Evolutionary conservation across 345 rosid species (phyloP), one percentile per base, ranked within the genome.

Genomic region (Rhodamnia rubescens): DNA sequence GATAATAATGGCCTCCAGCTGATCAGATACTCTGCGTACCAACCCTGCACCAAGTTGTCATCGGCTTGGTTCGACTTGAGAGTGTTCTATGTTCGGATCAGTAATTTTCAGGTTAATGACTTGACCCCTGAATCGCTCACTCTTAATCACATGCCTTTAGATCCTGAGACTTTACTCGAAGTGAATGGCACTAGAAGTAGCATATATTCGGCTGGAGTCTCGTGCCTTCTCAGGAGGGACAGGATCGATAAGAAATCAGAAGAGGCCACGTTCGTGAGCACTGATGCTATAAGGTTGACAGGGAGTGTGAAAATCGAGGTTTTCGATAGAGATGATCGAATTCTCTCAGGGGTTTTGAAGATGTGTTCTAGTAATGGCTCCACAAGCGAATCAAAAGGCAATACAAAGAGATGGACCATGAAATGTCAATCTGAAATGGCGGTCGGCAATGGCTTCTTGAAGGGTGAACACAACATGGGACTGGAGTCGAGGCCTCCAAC

Each of bases 261-360:
- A 82, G 99, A 92, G 82, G 98, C 94, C 80, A 97, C 98, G 8
- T 97, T 96, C 82, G 94, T 97, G 8, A 93, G 98, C 90, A 97
- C 99, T 0, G 96, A 97, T 59, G 93, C 91, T 83, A 90, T 96
- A 85, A 92, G 98, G 87, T 90, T 93, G 53, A 92, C 94, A 2
- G 99, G 98, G 86, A 93, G 94, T 90, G 94, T 97, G 51, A 95
- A 93, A 90, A 95, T 95, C 74, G 98, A 95, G 91, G 95, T 97
- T 56, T 90, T 90, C 47, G 92, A 94, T 75, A 91, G 87, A 84
- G 93, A 96, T 24, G 91, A 91, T 83, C 90, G 89, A 40, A 83
- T 97, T 90, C 92, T 97, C 55, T 95, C 95, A 22, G 98, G 99
- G 78, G 90, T 91, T 53, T 78, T 97, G 89, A 96, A 95, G 90